Conservation (phyloP, 1,139 yeast species). For the Suhomyces kunorum region DNA sequence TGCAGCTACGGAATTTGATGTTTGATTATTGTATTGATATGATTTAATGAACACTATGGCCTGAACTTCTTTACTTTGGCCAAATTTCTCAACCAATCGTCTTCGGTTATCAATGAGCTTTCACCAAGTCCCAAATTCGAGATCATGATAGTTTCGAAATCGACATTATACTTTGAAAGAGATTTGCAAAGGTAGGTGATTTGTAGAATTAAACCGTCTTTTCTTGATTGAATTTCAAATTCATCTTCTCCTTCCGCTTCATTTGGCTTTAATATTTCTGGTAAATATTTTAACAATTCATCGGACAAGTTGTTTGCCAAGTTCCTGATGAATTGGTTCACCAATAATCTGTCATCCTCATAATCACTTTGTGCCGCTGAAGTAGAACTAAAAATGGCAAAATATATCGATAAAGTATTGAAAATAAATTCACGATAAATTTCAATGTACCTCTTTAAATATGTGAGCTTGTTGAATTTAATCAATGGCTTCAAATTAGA, state of each 20-base stretch:
- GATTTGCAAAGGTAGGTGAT: constrained; percentile 77
- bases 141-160: constrained; percentile 54
- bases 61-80: constrained; percentile 41
- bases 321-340: constrained; percentile 37
- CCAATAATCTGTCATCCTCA: constrained; percentile 29
- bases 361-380: constrained; percentile 12
- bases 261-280: constrained; percentile 21
- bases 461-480: constrained; percentile 56
- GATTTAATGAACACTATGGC: constrained; percentile 9
- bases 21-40: too few relatives aligned
- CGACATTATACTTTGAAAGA: constrained; percentile 66
- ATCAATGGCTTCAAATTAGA: constrained; percentile 57
- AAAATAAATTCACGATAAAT: constrained; percentile 80
- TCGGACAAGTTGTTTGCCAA: constrained; percentile 30
- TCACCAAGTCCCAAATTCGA: constrained; percentile 34
- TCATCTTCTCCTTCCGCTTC: constrained; percentile 27
- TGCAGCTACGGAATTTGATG: too few relatives aligned
- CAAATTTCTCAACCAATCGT: constrained; percentile 40
- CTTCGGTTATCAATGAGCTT: constrained; percentile 28
- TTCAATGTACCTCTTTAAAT: constrained; percentile 77
- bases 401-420: constrained; percentile 67
- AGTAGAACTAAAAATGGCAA: constrained; percentile 54
- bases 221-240: constrained; percentile 42
- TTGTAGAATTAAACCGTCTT: constrained; percentile 69
- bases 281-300: constrained; percentile 32